Conservation (phyloP, 129 eudicot species). For the Escallonia herrerae region DNA sequence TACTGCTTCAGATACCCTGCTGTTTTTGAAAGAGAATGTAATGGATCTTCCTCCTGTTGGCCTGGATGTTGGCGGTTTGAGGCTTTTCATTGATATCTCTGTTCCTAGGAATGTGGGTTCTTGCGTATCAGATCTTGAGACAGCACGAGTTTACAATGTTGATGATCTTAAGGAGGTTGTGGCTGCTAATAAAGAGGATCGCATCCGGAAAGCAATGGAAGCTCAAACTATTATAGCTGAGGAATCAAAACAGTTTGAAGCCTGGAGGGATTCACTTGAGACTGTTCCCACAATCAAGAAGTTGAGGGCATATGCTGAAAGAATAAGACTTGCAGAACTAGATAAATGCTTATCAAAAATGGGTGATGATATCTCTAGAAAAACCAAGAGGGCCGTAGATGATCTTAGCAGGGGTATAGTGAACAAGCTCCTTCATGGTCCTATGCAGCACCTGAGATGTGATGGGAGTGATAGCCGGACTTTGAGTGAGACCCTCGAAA, state of each 20-base stretch:
- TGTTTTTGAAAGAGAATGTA: slow-evolving; percentile 56
- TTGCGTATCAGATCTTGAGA: slow-evolving; percentile 62
- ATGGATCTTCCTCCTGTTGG: slow-evolving; percentile 57
- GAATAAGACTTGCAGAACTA: slow-evolving; percentile 63
- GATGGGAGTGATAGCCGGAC: slow-evolving; percentile 82
- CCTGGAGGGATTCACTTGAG: slow-evolving; percentile 85
- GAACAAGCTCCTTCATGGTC: slow-evolving; percentile 83
- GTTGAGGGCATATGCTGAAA: slow-evolving; percentile 76
- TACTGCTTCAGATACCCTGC: slow-evolving; percentile 75
- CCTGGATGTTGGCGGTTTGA: slow-evolving; percentile 46
- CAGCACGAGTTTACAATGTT: slow-evolving; percentile 64
- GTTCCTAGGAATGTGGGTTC: slow-evolving; percentile 91
- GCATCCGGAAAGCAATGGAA: slow-evolving; percentile 76
- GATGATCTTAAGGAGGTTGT: slow-evolving; percentile 93
- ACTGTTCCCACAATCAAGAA: slow-evolving; percentile 93
- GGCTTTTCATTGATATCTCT: slow-evolving; percentile 79
- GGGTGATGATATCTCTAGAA: slow-evolving; percentile 61
- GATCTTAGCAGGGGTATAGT: slow-evolving; percentile 76
- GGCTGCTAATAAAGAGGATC: slow-evolving; percentile 83
- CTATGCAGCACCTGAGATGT: slow-evolving; percentile 81
- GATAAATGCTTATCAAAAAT: slow-evolving; percentile 75
- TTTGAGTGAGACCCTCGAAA: slow-evolving; percentile 73
- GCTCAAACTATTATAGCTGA: slow-evolving; percentile 62
- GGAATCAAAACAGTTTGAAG: slow-evolving; percentile 62
- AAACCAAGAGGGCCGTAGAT: slow-evolving; percentile 62